Evolutionary conservation across 495 filamentous ascomycete species (phyloP).

Genomic region (Xanthoparmelia taractica): DNA sequence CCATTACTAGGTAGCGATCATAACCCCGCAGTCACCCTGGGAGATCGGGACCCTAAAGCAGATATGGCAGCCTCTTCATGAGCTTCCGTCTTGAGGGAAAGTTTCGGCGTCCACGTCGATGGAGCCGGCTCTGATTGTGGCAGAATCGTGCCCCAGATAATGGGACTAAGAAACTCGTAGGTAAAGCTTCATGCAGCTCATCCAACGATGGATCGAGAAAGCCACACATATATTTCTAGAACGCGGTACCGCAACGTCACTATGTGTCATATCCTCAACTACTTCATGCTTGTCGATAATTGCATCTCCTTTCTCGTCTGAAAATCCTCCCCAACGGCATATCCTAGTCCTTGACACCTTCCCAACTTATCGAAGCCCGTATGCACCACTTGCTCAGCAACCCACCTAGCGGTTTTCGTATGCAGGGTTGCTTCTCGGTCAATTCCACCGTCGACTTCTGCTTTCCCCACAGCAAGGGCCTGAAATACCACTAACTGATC

Average conservation of each 20-base stretch:
- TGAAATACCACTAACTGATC: conserved; percentile 82
- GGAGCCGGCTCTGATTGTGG: not conserved
- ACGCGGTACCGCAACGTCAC: not conserved
- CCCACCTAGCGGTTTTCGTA: conserved; percentile 69
- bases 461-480: conserved; percentile 45
- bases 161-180: not conserved
- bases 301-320: not conserved
- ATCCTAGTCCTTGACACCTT: conserved; percentile 20
- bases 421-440: conserved; percentile 55
- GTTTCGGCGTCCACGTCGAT: not conserved
- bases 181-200: not conserved
- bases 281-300: not conserved
- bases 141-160: not conserved
- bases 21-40: not conserved
- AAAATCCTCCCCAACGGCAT: conserved; percentile 18
- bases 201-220: not conserved
- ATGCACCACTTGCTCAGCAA: conserved; percentile 42
- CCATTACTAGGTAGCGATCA: not conserved
- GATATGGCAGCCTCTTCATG: not conserved
- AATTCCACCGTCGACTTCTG: conserved; percentile 31
- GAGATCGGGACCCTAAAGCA: not conserved
- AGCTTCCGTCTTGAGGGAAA: not conserved
- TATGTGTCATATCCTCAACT: conserved; percentile 3
- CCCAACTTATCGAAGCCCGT: conserved; percentile 21
- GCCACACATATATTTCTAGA: not conserved